phyloP scores from a whole-genome alignment of 441 rosid genomes.

The Francoa sonchifolia region DNA sequence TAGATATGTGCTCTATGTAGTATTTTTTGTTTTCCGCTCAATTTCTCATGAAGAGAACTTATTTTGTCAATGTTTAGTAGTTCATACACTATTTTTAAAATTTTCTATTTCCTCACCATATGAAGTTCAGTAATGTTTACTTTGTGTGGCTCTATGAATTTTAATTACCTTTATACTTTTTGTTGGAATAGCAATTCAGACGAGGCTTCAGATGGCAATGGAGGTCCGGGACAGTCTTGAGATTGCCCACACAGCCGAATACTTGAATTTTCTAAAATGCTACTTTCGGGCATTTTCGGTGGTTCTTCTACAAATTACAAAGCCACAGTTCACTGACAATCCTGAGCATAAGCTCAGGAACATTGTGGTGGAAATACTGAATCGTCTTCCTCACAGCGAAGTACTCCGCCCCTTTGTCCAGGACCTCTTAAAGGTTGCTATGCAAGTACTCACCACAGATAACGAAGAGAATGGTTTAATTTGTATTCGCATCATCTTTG shows the following conservation, averaged over 20 bases:
- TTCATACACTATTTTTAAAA: no score
- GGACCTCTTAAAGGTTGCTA: conserved; percentile 91
- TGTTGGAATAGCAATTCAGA: conserved; percentile 54
- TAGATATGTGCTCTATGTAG: no score
- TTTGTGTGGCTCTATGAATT: no score
- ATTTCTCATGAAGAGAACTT: no score
- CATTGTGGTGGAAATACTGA: conserved; percentile 79
- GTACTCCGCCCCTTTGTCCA: conserved; percentile 98
- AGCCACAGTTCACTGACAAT: conserved; percentile 74
- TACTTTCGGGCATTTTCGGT: conserved; percentile 80
- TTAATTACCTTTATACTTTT: no score
- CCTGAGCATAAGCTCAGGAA: conserved; percentile 89
- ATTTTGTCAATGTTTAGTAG: no score
- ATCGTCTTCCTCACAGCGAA: conserved; percentile 93
- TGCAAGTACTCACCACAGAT: conserved; percentile 89
- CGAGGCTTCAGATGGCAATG: conserved; percentile 80
- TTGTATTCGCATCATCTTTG: conserved; percentile 91
- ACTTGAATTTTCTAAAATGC: conserved; percentile 81
- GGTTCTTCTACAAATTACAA: conserved; percentile 69
- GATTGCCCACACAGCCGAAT: conserved; percentile 92
- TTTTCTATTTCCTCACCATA: no score
- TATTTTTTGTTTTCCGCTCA: no score
- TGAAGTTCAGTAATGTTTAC: conserved; percentile 1
- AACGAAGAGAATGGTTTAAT: conserved; percentile 95
- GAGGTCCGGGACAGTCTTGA: conserved; percentile 93